A percentile compares a stretch with the other conserved stretches of the same genome.
Evolutionary conservation across 75 land plant genomes (phyloP).

Genomic region (Azolla pinnata): DNA sequence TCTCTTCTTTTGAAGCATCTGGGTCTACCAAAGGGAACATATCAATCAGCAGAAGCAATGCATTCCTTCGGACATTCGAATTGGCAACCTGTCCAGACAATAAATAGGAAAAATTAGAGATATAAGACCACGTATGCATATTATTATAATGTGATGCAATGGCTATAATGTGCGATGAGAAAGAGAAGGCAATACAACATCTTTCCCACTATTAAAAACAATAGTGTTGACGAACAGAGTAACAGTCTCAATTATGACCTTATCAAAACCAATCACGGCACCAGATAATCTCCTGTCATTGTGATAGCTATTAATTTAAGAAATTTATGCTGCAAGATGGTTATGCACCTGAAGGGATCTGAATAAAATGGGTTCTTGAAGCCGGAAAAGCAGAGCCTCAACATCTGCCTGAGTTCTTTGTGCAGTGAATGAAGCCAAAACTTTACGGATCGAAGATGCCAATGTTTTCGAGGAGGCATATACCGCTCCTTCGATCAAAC

Average conservation of each 20-base stretch:
- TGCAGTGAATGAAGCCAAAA: conserved; percentile 53
- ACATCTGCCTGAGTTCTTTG: conserved; percentile 58
- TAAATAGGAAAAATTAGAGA: too few species aligned
- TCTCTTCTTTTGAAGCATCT: conserved; percentile 60
- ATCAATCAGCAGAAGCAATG: conserved; percentile 67
- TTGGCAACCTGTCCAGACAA: conserved; percentile 73
- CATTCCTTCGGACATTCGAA: conserved; percentile 80
- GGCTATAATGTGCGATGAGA: too few species aligned
- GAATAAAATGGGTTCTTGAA: conserved; percentile 77
- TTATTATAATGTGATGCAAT: too few species aligned
- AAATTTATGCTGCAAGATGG: too few species aligned
- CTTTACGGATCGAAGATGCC: conserved; percentile 50
- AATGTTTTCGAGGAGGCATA: conserved; percentile 38
- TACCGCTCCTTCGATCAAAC: conserved; percentile 63
- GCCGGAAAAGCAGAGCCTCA: conserved; percentile 60
- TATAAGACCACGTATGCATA: too few species aligned
- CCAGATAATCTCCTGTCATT: too few species aligned
- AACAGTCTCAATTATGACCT: too few species aligned
- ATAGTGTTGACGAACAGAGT: too few species aligned
- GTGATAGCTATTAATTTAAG: too few species aligned
- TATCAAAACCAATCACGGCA: too few species aligned
- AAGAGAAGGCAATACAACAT: too few species aligned
- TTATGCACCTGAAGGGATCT: conserved; percentile 87
- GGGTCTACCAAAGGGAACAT: conserved; percentile 87
- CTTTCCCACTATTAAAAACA: too few species aligned